Conservation (phyloP, 2,329 filamentous ascomycete genomes). For the Grosmannia huntii region DNA sequence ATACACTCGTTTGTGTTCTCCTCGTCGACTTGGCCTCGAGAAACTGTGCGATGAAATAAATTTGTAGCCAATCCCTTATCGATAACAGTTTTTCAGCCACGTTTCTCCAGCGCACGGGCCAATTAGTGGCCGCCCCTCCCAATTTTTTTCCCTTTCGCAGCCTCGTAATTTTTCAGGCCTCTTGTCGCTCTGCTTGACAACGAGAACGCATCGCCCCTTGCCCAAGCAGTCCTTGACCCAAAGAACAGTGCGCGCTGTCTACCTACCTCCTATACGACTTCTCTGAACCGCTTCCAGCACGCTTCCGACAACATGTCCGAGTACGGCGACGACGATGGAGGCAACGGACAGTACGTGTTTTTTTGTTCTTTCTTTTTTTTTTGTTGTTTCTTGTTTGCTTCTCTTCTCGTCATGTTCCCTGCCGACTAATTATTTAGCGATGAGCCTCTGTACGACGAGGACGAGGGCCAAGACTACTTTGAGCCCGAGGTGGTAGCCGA, state of each 20-base stretch:
- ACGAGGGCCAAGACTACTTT: constrained; percentile 48
- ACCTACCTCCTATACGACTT: background rate
- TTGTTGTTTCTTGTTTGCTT: too few species aligned
- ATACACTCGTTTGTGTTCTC: background rate
- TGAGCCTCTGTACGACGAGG: constrained; percentile 61
- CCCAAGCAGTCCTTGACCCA: background rate
- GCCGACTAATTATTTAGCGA: too few species aligned
- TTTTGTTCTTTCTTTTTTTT: too few species aligned
- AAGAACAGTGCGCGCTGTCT: background rate
- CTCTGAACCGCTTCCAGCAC: background rate
- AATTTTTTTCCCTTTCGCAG: constrained; percentile 6
- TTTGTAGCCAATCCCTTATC: constrained; percentile 5
- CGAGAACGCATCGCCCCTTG: too few species aligned
- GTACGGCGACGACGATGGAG: constrained; percentile 51
- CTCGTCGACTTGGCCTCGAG: background rate
- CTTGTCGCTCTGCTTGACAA: too few species aligned
- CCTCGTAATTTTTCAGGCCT: background rate
- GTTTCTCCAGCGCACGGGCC: background rate
- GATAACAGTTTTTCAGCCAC: constrained; percentile 6
- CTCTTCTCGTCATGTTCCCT: too few species aligned
- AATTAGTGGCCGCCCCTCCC: constrained; percentile 3
- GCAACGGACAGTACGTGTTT: constrained; percentile 38
- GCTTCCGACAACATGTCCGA: constrained; percentile 53
- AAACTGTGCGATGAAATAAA: constrained; percentile 1
- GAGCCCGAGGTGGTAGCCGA: constrained; percentile 42